phyloP scores from a whole-genome alignment of 371 early-diverging fungal species.

The Dichotomocladium elegans region DNA sequence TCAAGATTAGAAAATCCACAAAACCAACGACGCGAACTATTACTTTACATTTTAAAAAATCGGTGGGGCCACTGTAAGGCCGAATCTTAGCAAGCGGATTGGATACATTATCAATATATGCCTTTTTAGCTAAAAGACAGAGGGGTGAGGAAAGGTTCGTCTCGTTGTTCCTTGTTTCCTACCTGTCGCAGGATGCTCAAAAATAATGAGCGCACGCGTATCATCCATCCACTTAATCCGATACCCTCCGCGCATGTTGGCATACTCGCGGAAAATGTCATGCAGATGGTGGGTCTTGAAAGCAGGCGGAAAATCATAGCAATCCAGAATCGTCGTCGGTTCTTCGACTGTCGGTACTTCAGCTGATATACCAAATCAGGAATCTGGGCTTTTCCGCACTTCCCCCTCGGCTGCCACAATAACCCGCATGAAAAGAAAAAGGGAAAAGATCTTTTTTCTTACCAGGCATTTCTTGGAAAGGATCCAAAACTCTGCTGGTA shows the following conservation, averaged over 20 bases:
- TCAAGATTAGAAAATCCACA: no score
- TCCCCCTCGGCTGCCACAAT: no score
- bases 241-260: conserved; percentile 62
- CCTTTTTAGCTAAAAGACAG: no score
- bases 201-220: conserved; percentile 66
- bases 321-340: conserved; percentile 44
- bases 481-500: no score
- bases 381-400: no score
- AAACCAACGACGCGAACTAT: no score
- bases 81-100: conserved; percentile 25
- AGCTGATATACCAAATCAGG: no score
- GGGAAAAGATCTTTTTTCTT: neutral
- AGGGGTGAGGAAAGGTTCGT: no score
- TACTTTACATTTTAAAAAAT: conserved; percentile 16
- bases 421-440: neutral
- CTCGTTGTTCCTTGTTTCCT: no score
- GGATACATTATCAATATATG: conserved; percentile 23
- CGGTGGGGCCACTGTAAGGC: conserved; percentile 20
- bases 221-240: conserved; percentile 74
- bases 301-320: conserved; percentile 49
- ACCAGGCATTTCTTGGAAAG: conserved; percentile 3
- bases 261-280: conserved; percentile 51
- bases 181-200: conserved; percentile 62
- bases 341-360: conserved; percentile 40
- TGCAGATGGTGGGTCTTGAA: conserved; percentile 52